Conservation (phyloP, 208 protist genomes). For the Porcisia hertigi region DNA sequence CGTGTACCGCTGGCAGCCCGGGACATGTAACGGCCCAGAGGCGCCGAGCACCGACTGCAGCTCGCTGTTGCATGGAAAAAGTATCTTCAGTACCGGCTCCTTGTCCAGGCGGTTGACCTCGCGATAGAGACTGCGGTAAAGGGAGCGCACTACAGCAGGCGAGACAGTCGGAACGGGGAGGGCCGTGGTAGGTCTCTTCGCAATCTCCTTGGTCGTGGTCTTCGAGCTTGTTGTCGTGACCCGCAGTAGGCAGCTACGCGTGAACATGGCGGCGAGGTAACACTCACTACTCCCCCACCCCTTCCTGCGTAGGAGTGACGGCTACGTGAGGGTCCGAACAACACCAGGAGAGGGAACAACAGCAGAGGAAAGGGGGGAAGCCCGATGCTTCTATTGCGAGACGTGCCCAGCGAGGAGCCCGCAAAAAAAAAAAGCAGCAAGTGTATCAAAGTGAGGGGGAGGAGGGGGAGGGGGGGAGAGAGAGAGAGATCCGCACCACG, state of each 20-base stretch:
- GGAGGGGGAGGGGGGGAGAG: not conserved
- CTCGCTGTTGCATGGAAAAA: conserved; percentile 71
- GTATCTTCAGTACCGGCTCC: conserved; percentile 65
- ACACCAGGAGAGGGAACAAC: too few species aligned
- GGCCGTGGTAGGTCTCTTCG: conserved; percentile 15
- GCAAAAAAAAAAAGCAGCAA: not conserved
- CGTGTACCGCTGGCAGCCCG: conserved; percentile 52
- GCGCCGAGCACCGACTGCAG: conserved; percentile 58
- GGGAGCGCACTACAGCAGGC: conserved; percentile 61
- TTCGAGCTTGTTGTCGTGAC: conserved; percentile 5
- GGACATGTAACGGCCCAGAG: conserved; percentile 54
- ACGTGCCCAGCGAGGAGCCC: not conserved
- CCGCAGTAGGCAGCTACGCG: conserved; percentile 18
- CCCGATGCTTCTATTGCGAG: not conserved
- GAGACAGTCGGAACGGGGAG: conserved; percentile 50
- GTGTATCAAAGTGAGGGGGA: too few species aligned
- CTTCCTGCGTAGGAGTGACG: not conserved
- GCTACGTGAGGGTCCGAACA: not conserved
- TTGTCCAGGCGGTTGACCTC: conserved; percentile 62
- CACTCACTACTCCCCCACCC: too few species aligned
- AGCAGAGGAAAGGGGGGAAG: not conserved
- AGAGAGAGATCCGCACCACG: not conserved
- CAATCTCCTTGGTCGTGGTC: conserved; percentile 23
- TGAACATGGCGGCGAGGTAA: conserved; percentile 16
- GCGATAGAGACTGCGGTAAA: conserved; percentile 73